Evolutionary conservation across 768 basidiomycete species (phyloP).

Genomic region (Pleurotus cornucopiae): DNA sequence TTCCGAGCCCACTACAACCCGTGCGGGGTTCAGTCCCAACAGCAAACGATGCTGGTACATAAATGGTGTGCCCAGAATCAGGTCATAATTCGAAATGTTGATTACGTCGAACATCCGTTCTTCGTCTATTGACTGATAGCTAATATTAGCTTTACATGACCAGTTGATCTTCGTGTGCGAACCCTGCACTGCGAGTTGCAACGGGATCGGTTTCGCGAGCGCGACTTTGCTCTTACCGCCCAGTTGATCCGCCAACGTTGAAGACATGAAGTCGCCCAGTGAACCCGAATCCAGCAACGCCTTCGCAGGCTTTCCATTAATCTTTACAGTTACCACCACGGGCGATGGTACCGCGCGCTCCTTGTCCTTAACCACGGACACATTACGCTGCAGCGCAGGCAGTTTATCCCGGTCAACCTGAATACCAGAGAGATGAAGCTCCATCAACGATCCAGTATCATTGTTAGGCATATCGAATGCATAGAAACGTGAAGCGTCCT

Average conservation of each 20-base stretch:
- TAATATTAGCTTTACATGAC: constrained; percentile 17
- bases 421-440: background rate
- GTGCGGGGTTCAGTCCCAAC: constrained; percentile 21
- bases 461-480: background rate
- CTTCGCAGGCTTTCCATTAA: constrained; percentile 27
- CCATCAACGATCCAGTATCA: background rate
- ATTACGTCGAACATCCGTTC: constrained; percentile 27
- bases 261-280: constrained; percentile 36
- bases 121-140: constrained; percentile 30
- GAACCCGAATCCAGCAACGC: constrained; percentile 36
- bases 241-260: constrained; percentile 32
- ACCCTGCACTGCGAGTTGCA: constrained; percentile 38
- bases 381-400: constrained; percentile 20
- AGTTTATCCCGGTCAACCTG: background rate
- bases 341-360: constrained; percentile 23
- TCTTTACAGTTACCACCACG: constrained; percentile 21
- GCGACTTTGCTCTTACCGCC: constrained; percentile 14
- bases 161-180: constrained; percentile 33
- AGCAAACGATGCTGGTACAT: constrained; percentile 25
- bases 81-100: constrained; percentile 35
- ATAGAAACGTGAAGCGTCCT: no score
- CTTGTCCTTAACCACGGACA: constrained; percentile 15
- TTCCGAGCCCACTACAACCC: constrained; percentile 20
- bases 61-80: constrained; percentile 37
- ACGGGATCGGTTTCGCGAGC: constrained; percentile 25